Evolutionary conservation across 257 asterid genomes (phyloP).

Genomic region (Cruciata laevipes): DNA sequence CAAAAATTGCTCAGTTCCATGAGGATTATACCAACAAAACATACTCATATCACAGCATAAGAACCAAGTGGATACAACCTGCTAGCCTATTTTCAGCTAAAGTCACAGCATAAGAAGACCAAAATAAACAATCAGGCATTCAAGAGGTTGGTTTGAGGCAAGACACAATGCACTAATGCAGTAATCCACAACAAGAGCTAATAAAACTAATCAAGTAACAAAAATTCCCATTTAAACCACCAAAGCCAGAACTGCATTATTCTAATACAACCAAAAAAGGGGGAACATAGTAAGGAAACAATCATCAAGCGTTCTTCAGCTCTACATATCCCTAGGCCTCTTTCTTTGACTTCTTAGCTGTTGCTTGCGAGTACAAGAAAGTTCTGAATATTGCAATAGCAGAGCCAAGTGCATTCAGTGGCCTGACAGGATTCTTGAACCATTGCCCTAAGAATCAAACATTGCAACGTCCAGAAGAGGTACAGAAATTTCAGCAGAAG

Average conservation of each 20-base stretch:
- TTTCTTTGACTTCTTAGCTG: conserved; percentile 61
- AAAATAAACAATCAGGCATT: not conserved
- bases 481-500: too few relatives aligned
- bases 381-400: conserved; percentile 82
- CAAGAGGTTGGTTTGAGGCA: not conserved
- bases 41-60: too few relatives aligned
- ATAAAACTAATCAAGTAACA: conserved; percentile 5
- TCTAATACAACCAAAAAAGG: conserved; percentile 13
- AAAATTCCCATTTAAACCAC: not conserved
- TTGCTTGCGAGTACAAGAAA: conserved; percentile 83
- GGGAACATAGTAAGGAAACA: conserved; percentile 2
- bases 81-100: not conserved
- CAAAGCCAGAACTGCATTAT: conserved; percentile 16
- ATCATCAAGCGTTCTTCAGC: conserved; percentile 18
- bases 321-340: conserved; percentile 51
- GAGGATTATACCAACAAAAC: too few relatives aligned
- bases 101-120: not conserved
- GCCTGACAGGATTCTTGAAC: conserved; percentile 91
- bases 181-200: not conserved
- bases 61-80: not conserved
- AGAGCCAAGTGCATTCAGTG: conserved; percentile 81
- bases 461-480: too few relatives aligned
- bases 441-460: too few relatives aligned
- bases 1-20: too few relatives aligned
- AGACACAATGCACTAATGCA: not conserved